Base-by-base conservation (phyloP, 805 yeast genomes). In the Yarrowia phangngaensis region DNA sequence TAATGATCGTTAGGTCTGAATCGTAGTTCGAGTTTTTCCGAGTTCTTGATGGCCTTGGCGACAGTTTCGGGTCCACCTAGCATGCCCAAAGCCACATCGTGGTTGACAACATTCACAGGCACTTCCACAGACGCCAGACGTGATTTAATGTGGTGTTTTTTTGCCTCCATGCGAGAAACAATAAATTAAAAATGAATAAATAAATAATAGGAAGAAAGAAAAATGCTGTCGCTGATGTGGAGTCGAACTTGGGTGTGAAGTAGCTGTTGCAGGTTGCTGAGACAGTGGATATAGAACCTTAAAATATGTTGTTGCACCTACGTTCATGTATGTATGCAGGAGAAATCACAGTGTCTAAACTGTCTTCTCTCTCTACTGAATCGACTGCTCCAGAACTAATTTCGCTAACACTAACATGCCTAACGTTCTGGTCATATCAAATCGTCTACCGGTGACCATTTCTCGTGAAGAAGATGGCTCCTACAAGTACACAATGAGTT, bases 361-460 rank as follows among this genome's bases (percentile, higher is more conserved):
- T 24, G 9, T 24, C 11, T 24, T n/a, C n/a, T n/a, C n/a, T n/a
- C n/a, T n/a, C n/a, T n/a, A n/a, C n/a, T n/a, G n/a, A n/a, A n/a
- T n/a, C n/a, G n/a, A n/a, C n/a, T n/a, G n/a, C n/a, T n/a, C n/a
- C n/a, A n/a, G n/a, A n/a, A n/a, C n/a, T n/a, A n/a, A n/a, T n/a
- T n/a, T n/a, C n/a, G n/a, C n/a, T n/a, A n/a, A n/a, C n/a, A n/a
- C n/a, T n/a, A n/a, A n/a, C n/a, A 54, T 60, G 30, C 86, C 86
- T 6, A 84, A 86, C 63, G 90, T 92, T 20, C 66, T 92, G 27
- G 97, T 94, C 4, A 95, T 92, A 2, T 88, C 97, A 8, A 92
- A 92, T 66, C 74, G 99, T 59, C 76, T 92, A 48, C 99, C 99
- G 0, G 96, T 92, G 41, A 92, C 98, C 0, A 85, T 90, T 58